Evolutionary conservation across 2,329 filamentous ascomycete species (phyloP), one percentile per base, ranked within the genome.

Genomic region (Aureobasidium sp.): DNA sequence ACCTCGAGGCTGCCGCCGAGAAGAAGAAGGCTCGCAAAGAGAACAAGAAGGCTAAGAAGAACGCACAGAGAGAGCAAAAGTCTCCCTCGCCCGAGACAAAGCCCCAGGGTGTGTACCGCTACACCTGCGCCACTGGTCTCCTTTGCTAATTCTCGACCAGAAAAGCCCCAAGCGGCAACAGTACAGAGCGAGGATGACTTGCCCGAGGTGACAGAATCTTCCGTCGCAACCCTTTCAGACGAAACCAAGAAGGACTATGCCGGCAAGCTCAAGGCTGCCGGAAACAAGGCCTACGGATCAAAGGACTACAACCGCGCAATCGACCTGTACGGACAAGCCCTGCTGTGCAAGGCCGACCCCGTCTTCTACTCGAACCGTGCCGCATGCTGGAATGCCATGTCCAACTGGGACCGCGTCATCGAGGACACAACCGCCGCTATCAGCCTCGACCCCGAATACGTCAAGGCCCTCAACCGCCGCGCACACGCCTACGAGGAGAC

Each of bases 341-440:
- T 99, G 70, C 80, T 97, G 57, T 97, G 94, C 87, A 96, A 94
- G 79, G 88, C 92, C 63, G 94, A 99, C 72, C 91, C 94, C 36
- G 92, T 99, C 74, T 99, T 94, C 82, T 99, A 95, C 83, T 97
- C 94, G 66, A 99, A 99, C 83, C 89, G 94, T 70, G 94, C 94
- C 63, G 94, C 94, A 61, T 99, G 94, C 83, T 95, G 91, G 80
- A 97, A 96, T 74, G 91, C 94, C 67, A 86, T 94, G 73, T 87
- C 86, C 67, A 84, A 96, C 70, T 99, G 93, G 91, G 88, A 95
- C 55, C 93, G 94, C 81, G 94, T 97, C 63, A 89, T 99, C 66
- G 93, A 96, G 71, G 94, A 99, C 74, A 97, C 94, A 62, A 97
- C 90, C 36, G 93, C 94, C 60, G 94, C 94, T 66, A 87, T 99